Base-by-base conservation (phyloP, 2,329 filamentous ascomycete species). In the Apiospora saccharicola region DNA sequence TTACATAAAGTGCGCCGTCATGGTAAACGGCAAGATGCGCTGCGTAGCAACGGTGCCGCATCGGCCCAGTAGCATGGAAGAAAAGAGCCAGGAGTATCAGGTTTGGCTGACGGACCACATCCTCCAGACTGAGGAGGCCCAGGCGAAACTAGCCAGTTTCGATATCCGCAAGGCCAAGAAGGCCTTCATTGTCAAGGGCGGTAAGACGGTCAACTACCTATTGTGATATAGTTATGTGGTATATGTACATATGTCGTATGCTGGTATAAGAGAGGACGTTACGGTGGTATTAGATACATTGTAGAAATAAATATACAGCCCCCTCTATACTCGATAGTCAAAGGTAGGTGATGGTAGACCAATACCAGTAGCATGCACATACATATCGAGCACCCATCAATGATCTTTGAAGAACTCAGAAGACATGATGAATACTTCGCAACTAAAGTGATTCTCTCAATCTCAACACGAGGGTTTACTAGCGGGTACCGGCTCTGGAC, bases 1-100 rank as follows among this genome's bases (percentile, higher is more conserved):
- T 74, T 84, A 82, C 74, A 82, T 87, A 80, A 83, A 80, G 4
- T 93, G 90, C 75, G 92, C 92, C 0, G 90, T 97, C 22, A 92
- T 95, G 78, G 83, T 97, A 74, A 94, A 97, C 78, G 94, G 94
- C n/a, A 95, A 92, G 81, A 82, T 93, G 74, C 90, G 90, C 49
- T 92, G 92, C 74, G 89, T 89, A 0, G 87, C 92, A n/a, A 85
- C 91, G 1, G 90, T 96, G 34, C 86, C 89, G 0, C 85, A 86
- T 41, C 84, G 86, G 61, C 81, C 86, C 4, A 78, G 78, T 0
- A 80, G 80, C 1, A 77, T 89, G 37, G 76, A 80, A 37, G 83
- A 80, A 68, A 75, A 73, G 24, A 67, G 69, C 61, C 44, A 24
- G 1, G 77, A 76, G 70, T 82, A 93, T 73, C 84, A 87, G 72